Percentiles rank a stretch among this genome's conserved stretches.
These are phyloP conservation scores for Fusarium luffae DNA, from an alignment of 2,329 filamentous ascomycete genomes.

Conservation along the genomic window DNA sequence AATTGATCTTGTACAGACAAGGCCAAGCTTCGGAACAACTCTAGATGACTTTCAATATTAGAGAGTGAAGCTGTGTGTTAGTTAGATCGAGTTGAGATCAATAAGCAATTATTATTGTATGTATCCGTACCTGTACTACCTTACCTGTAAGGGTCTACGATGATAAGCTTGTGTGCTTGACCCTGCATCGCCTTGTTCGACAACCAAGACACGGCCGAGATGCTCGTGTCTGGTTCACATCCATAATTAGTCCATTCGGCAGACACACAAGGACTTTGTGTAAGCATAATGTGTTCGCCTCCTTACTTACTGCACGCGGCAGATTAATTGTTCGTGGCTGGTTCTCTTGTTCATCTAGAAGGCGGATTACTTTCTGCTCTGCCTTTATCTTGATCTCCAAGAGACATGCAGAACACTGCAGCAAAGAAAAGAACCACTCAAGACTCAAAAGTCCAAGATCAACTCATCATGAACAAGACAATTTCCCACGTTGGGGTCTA, in stretches of 20 bases:
- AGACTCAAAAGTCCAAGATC: constrained; percentile 4
- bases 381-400: constrained; percentile 1
- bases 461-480: constrained; percentile 27
- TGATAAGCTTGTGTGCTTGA: neutral
- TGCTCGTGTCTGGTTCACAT: constrained; percentile 8
- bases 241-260: constrained; percentile 12
- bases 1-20: constrained; percentile 11
- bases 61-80: constrained; percentile 4
- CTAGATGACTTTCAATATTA: neutral
- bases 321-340: neutral
- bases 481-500: constrained; percentile 43
- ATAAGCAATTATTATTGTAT: neutral
- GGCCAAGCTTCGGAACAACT: constrained; percentile 25
- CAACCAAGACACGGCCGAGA: constrained; percentile 6
- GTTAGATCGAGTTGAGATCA: neutral
- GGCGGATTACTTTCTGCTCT: constrained; percentile 18
- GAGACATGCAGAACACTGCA: constrained; percentile 2
- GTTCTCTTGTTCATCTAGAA: constrained; percentile 7
- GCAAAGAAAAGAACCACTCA: neutral
- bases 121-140: neutral
- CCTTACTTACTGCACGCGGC: neutral
- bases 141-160: neutral
- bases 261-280: neutral
- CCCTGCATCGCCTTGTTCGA: neutral
- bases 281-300: neutral